Evolutionary conservation across 1,284 basidiomycete genomes (phyloP), one percentile per base, ranked within the genome.

Genomic region (Lentinula novae-zelandiae): DNA sequence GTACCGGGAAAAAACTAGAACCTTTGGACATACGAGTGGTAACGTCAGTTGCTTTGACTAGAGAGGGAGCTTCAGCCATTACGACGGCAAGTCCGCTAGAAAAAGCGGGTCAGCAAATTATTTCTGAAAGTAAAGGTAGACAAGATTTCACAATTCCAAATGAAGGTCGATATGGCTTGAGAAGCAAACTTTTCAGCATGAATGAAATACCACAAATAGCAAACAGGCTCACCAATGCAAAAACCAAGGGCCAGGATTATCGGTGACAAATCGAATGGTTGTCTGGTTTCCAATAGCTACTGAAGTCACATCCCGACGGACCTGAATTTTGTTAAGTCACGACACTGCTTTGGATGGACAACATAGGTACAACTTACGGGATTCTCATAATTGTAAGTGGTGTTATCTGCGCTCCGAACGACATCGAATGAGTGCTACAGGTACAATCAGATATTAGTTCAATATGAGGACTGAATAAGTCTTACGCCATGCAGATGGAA

Each of bases 131-230:
- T 13, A 20, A 31, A 22, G 40, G 36, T 9, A 13, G 15, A 49
- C 15, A 58, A 50, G 13, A 63, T 69, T 66, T 54, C 69, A 70
- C 71, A 67, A 66, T 60, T 77, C 72, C 2, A 82, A 65, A 69
- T 81, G 79, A 76, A 78, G 81, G 54, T 83, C 76, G 61, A 81
- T 76, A 63, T 79, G 78, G 64, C 82, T 75, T 34, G 7, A 20
- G 12, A 33, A 33, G 53, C 33, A 65, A 59, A 59, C 34, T 39
- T 46, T 62, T 31, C 38, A n/a, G 33, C 13, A 55, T 34, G 31
- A 12, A 31, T 7, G 27, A 8, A 52, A 33, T 48, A 7, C 22
- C 9, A 27, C 13, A 13, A 39, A 42, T 22, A 20, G 40, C 42
- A 39, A 44, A 44, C 34, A 38, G 53, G 68, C 72, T 58, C 49